These are phyloP conservation scores for Candida gorgasii DNA, from an alignment of 805 yeast genomes.

Conservation along the genomic window DNA sequence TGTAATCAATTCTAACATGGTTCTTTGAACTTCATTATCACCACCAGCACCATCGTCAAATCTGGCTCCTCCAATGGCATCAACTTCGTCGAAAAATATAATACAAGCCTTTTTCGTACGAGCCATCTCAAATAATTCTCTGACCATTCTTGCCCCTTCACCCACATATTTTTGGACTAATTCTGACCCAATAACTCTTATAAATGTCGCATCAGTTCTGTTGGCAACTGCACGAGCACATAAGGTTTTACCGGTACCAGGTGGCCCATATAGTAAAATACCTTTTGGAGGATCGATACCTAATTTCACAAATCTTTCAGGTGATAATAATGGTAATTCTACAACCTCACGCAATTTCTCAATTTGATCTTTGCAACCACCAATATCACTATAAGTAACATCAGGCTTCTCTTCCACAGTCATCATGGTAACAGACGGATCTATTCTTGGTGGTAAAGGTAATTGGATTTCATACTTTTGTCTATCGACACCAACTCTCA, in stretches of 20 bases:
- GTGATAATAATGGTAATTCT: slow-evolving; percentile 88
- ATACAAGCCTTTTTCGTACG: slow-evolving; percentile 97
- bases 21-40: slow-evolving; percentile 98
- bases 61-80: slow-evolving; percentile 99
- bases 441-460: slow-evolving; percentile 97
- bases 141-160: slow-evolving; percentile 99
- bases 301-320: slow-evolving; percentile 93
- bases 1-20: slow-evolving; percentile 97
- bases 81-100: slow-evolving; percentile 96
- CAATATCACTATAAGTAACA: slow-evolving; percentile 96
- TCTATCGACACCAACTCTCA: slow-evolving; percentile 99
- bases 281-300: slow-evolving; percentile 99
- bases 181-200: slow-evolving; percentile 97
- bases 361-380: slow-evolving; percentile 98
- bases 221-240: slow-evolving; percentile 99
- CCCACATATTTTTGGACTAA: slow-evolving; percentile 98
- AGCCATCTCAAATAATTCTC: slow-evolving; percentile 99
- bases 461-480: slow-evolving; percentile 95
- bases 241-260: slow-evolving; percentile 97
- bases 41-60: slow-evolving; percentile 99
- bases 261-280: slow-evolving; percentile 93
- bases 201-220: slow-evolving; percentile 98
- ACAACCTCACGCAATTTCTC: slow-evolving; percentile 96
- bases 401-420: slow-evolving; percentile 99
- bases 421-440: slow-evolving; percentile 99